Percentiles rank a stretch among this genome's conserved stretches.
Conservation (phyloP, 2,329 filamentous ascomycete genomes). For the Hirsutella minnesotensis region DNA sequence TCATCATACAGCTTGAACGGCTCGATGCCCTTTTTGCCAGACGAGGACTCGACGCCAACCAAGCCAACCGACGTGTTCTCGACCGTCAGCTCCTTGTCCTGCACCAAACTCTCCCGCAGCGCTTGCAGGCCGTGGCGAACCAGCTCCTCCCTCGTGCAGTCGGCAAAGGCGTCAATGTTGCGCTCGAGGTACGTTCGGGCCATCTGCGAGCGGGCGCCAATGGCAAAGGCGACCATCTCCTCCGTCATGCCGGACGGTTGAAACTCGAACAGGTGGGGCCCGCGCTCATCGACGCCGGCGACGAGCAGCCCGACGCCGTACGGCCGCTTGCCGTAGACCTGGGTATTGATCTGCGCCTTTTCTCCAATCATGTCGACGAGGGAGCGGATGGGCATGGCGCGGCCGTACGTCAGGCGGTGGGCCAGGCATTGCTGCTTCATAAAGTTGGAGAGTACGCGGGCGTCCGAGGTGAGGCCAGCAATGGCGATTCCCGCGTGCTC, state of each 20-base stretch:
- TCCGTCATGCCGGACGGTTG: slow-evolving; percentile 92
- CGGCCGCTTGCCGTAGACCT: slow-evolving; percentile 90
- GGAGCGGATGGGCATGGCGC: slow-evolving; percentile 78
- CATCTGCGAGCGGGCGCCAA: slow-evolving; percentile 94
- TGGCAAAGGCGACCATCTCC: slow-evolving; percentile 93
- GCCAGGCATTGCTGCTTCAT: slow-evolving; percentile 99
- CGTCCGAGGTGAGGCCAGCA: slow-evolving; percentile 91
- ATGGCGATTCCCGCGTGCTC: slow-evolving; percentile 93
- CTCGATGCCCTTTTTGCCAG: slow-evolving; percentile 50
- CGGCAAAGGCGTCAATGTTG: slow-evolving; percentile 73
- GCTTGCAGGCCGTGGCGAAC: slow-evolving; percentile 83
- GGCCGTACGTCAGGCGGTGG: slow-evolving; percentile 90
- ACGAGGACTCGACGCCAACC: slow-evolving; percentile 47
- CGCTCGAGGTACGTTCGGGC: slow-evolving; percentile 92
- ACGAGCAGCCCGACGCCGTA: slow-evolving; percentile 92
- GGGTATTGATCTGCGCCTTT: slow-evolving; percentile 94
- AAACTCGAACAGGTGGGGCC: slow-evolving; percentile 96
- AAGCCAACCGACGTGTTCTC: slow-evolving; percentile 93
- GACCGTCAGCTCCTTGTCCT: slow-evolving; percentile 94
- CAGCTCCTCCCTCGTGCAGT: slow-evolving; percentile 69
- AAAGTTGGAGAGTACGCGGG: slow-evolving; percentile 98
- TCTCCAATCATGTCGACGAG: slow-evolving; percentile 89
- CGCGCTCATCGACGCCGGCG: slow-evolving; percentile 84
- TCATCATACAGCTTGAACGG: slow-evolving; percentile 87
- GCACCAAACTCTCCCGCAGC: slow-evolving; percentile 87